These are phyloP conservation scores for Exophiala lecanii-corni DNA, from an alignment of 2,329 filamentous ascomycete species.

Conservation along the genomic window DNA sequence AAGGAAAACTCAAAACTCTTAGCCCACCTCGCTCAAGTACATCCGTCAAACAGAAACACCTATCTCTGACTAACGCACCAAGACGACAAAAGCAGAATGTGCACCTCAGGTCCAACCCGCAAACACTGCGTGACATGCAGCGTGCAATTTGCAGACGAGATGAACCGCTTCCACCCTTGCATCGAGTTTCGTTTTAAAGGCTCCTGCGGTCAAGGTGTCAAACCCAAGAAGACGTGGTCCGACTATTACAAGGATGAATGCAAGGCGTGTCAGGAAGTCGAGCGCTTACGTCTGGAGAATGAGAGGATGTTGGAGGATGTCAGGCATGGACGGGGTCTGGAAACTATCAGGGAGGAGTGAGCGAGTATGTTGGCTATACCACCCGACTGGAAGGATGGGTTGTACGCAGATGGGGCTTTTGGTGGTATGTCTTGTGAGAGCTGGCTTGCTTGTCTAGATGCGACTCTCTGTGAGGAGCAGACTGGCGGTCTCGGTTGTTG, in stretches of 20 bases:
- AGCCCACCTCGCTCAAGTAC: no score
- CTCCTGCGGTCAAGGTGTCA: background rate
- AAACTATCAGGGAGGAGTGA: background rate
- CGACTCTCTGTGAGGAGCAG: background rate
- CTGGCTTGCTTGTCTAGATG: background rate
- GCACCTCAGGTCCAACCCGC: conserved; percentile 1
- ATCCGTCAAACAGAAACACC: no score
- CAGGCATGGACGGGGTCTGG: background rate
- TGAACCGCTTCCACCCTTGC: background rate
- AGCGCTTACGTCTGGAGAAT: background rate
- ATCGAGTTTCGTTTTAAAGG: background rate
- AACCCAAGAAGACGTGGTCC: background rate
- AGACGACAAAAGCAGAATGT: no score
- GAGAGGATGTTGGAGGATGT: background rate
- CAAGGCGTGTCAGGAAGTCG: background rate
- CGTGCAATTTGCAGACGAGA: conserved; percentile 3
- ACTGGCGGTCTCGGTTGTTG: background rate
- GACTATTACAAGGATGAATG: conserved; percentile 1
- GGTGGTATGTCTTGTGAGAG: background rate
- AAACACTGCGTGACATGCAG: conserved; percentile 7
- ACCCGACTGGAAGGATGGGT: background rate
- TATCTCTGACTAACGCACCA: no score
- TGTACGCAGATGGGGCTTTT: background rate
- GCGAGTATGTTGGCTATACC: background rate
- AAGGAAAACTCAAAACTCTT: no score